Base-by-base conservation (phyloP, 2,329 filamentous ascomycete species). In the Chaetomium sp. region DNA sequence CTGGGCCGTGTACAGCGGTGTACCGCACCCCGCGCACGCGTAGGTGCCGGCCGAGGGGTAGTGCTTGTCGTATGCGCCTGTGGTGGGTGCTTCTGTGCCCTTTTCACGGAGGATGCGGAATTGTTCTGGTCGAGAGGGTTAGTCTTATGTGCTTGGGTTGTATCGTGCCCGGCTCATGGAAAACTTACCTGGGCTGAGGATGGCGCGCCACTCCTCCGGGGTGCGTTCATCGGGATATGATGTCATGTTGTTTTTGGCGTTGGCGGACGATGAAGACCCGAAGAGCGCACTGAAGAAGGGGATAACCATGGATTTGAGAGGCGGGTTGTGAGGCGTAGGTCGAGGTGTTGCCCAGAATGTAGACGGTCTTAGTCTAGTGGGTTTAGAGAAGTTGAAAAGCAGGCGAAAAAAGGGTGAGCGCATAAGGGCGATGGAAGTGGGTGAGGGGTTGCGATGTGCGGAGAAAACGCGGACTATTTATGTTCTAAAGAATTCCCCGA, bases 71-170 rank as follows among this genome's bases (percentile, higher is more conserved):
- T 88, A 96, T 70, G 87, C 83, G 66, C 92, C 91, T 5, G 86
- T 85, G 63, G 82, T 85, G 12, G 92, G 82, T 2, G 82, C 73
- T 70, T 99, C 95, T 46, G 94, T 99, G 65, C 91, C 94, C 71
- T 96, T 92, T 70, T 95, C 77, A 61, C 94, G 87, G 54, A 99
- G 84, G 68, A 99, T 81, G 62, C 89, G 89, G 78, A 97, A 99
- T 79, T 99, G 94, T 67, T 96, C 92, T 96, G 65, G 41, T 37
- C 2, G 41, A 8, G 6, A 2, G 4, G 27, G 43, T 51, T 44
- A 41, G 19, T 34, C 33, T 19, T n/a, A 33, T 1, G 34, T 65
- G 36, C 61, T 44, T 48, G 3, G 6, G 8, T 42, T 12, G 37
- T 33, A n/a, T n/a, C n/a, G n/a, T n/a, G n/a, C n/a, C n/a, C n/a